These are phyloP conservation scores for Plantago elongata DNA, from an alignment of 257 asterid species.

Conservation along the genomic window DNA sequence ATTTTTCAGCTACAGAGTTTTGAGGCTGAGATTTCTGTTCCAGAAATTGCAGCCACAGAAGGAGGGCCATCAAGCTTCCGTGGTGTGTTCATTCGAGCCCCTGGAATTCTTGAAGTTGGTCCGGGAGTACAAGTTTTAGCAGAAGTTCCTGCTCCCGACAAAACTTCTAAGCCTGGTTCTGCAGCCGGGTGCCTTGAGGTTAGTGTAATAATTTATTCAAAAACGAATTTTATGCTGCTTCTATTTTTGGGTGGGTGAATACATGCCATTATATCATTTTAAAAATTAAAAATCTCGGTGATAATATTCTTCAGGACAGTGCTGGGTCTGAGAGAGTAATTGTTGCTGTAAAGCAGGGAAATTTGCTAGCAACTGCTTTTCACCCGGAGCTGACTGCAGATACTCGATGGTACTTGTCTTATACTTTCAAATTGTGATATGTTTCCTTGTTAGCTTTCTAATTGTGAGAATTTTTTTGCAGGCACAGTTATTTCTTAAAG, in stretches of 20 bases:
- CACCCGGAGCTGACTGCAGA: conserved; percentile 97
- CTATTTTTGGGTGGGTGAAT: too few relatives aligned
- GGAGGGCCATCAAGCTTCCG: conserved; percentile 90
- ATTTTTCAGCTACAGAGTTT: conserved; percentile 74
- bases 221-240: too few relatives aligned
- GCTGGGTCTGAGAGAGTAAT: conserved; percentile 49
- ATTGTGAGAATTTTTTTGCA: conserved; percentile 21
- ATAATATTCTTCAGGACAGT: conserved; percentile 37
- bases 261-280: too few relatives aligned
- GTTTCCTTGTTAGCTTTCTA: not conserved
- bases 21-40: conserved; percentile 79
- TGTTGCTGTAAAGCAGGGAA: conserved; percentile 93
- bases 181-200: conserved; percentile 42
- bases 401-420: conserved; percentile 56
- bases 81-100: conserved; percentile 85
- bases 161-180: conserved; percentile 27
- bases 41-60: conserved; percentile 71
- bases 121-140: conserved; percentile 56
- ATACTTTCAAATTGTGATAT: not conserved
- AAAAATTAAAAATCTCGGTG: too few relatives aligned
- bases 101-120: conserved; percentile 89
- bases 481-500: conserved; percentile 57
- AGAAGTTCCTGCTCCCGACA: conserved; percentile 37
- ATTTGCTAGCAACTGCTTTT: conserved; percentile 91
- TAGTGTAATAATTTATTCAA: too few relatives aligned